These are phyloP conservation scores for Pseudogymnoascus sp. DNA, from an alignment of 2,329 filamentous ascomycete species.

Conservation along the genomic window DNA sequence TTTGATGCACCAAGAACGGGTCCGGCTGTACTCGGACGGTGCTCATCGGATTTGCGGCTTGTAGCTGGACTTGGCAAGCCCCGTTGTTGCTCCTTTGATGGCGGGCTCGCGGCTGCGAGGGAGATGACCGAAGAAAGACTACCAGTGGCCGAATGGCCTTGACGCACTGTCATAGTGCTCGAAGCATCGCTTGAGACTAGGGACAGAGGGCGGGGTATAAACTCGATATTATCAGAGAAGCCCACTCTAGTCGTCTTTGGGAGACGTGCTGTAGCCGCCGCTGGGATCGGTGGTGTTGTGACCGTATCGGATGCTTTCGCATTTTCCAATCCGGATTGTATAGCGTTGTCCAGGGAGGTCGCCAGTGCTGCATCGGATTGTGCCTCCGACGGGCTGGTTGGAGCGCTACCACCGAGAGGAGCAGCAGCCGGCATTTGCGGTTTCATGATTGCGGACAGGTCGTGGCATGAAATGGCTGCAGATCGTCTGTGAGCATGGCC, in stretches of 20 bases:
- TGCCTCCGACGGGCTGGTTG: slow-evolving; percentile 38
- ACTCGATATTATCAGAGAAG: slow-evolving; percentile 77
- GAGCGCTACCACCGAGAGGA: slow-evolving; percentile 26
- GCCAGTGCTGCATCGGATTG: slow-evolving; percentile 17
- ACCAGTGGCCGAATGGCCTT: slow-evolving; percentile 63
- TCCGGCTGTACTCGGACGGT: slow-evolving; percentile 61
- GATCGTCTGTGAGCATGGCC: slow-evolving; percentile 77
- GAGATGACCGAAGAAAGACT: slow-evolving; percentile 74
- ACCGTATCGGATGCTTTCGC: slow-evolving; percentile 8
- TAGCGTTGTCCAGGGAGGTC: slow-evolving; percentile 18
- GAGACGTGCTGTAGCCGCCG: slow-evolving; percentile 15
- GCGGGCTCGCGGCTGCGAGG: slow-evolving; percentile 38
- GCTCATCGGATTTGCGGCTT: slow-evolving; percentile 36
- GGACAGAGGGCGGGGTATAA: slow-evolving; percentile 73
- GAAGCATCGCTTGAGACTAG: slow-evolving; percentile 78
- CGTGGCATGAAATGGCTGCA: slow-evolving; percentile 65
- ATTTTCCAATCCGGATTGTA: slow-evolving; percentile 13
- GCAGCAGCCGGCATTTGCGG: slow-evolving; percentile 17
- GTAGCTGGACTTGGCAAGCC: slow-evolving; percentile 30
- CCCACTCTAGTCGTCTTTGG: slow-evolving; percentile 58
- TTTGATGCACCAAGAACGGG: slow-evolving; percentile 46
- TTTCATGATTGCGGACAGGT: slow-evolving; percentile 62
- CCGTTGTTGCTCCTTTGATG: slow-evolving; percentile 33
- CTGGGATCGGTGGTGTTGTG: not conserved
- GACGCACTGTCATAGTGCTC: slow-evolving; percentile 60